A percentile compares a stretch with the other conserved stretches of the same genome.
Evolutionary conservation across 2,329 filamentous ascomycete genomes (phyloP).

Genomic region (Aspergillus nomiae): DNA sequence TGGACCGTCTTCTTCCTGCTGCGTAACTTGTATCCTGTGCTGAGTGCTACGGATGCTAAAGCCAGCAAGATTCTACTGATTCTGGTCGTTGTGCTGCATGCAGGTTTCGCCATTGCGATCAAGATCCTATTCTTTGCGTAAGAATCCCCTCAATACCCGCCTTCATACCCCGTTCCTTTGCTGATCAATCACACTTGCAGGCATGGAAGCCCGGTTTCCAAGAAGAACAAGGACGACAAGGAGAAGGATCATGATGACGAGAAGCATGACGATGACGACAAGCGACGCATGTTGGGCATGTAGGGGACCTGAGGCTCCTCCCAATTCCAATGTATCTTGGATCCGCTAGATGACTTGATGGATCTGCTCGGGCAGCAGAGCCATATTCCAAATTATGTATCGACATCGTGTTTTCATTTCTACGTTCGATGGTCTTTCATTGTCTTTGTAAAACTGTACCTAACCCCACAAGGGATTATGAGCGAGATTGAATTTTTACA

Average conservation of each 20-base stretch:
- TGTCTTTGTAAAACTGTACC: constrained; percentile 14
- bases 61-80: constrained; percentile 86
- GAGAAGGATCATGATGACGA: constrained; percentile 32
- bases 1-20: constrained; percentile 81
- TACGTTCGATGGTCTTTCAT: constrained; percentile 7
- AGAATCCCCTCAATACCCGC: constrained; percentile 26
- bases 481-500: constrained; percentile 36
- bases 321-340: neutral
- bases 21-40: constrained; percentile 84
- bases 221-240: constrained; percentile 40
- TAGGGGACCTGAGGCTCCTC: constrained; percentile 11
- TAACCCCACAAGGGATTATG: constrained; percentile 11
- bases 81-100: constrained; percentile 80
- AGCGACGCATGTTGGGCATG: constrained; percentile 33
- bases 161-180: neutral
- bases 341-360: constrained; percentile 2
- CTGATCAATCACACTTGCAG: constrained; percentile 29
- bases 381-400: neutral
- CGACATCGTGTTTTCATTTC: neutral
- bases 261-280: constrained; percentile 24
- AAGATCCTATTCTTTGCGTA: constrained; percentile 94
- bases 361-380: constrained; percentile 19
- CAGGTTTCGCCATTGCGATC: constrained; percentile 88
- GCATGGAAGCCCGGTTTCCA: constrained; percentile 64
- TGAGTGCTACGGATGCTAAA: constrained; percentile 89